Evolutionary conservation across 2,329 filamentous ascomycete genomes (phyloP), one percentile per base, ranked within the genome.

Genomic region (Alternaria triticina): DNA sequence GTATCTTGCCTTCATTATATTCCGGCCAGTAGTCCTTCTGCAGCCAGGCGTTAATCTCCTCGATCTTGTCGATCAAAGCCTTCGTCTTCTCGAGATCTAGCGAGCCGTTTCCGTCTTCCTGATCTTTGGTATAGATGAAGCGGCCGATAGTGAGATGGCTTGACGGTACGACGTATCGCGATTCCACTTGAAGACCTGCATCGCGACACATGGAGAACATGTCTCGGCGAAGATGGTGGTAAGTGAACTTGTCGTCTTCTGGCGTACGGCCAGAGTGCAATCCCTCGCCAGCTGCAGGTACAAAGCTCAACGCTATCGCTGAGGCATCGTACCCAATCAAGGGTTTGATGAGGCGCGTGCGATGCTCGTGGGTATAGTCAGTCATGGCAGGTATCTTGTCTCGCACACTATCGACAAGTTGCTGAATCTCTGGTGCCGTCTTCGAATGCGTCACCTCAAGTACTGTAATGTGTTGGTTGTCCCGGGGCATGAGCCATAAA

Each of bases 61-160:
- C 92, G 54, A 97, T 90, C 55, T 85, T 85, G 13, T 85, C 80
- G 13, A 97, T 84, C 84, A 94, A 90, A n/a, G 73, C 79, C 71
- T 83, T 78, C 70, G 94, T 86, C 77, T 87, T 88, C 61, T 83
- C 83, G 1, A 83, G 82, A 68, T 86, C 81, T 22, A 71, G 77
- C 8, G 85, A 85, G 40, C 85, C 72, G 5, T 72, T 67, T 2
- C 67, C 70, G 46, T 77, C 77, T 40, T 75, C 72, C 43, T 85
- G 83, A 46, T 94, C 92, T 12, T 85, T 82, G 44, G 88, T 86
- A 10, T 85, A 86, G 46, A 97, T 86, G 77, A 96, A 97, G 4
- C 95, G 86, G 0, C 88, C 94, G 61, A 98, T 87, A 0, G 95
- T 97, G 74, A 97, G 87, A 82, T 98, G 95, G 15, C 93, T 93